Evolutionary conservation across 1,284 basidiomycete genomes (phyloP), one percentile per base, ranked within the genome.

Genomic region (Sporisorium graminicola): DNA sequence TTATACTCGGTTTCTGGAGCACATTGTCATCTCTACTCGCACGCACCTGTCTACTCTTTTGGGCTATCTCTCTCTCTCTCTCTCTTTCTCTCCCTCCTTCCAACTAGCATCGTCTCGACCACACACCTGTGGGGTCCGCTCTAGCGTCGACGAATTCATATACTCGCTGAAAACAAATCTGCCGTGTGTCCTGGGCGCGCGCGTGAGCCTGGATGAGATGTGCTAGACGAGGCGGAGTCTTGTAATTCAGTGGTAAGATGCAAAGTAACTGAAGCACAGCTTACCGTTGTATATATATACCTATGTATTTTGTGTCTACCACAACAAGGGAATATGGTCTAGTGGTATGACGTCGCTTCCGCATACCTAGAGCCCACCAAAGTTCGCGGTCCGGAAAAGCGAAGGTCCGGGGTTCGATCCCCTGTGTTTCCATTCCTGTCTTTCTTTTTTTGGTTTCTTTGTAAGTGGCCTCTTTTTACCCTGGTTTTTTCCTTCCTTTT

Each of bases 291-390:
- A 46, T 58, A 64, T 59, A 33, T 31, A 53, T 14, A 47, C 43
- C 14, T 40, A 12, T 6, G 0, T 1, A 20, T 0, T 5, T 7
- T 13, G 5, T 0, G n/a, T n/a, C 7, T 1, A 43, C 3, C 54
- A 65, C 29, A 49, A 52, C 53, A 22, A 58, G 72, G 72, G 72
- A 74, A 74, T 74, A 74, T 74, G 72, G 72, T 74, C 72, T 74
- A 74, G 72, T 74, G 72, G 72, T 74, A 74, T 74, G 72, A 74
- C 72, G 72, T 74, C 72, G 66, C 72, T 74, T 74, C 72, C 72
- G 72, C 72, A 74, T 65, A 53, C 66, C 42, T 47, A 46, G 50
- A 44, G 42, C 35, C 52, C 20, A 44, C 16, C 33, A 20, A 37
- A 27, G 40, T 57, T 58, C 29, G 54, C 52, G 56, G 66, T 59